Base-by-base conservation (phyloP, 306 rosid species). In the Sicyos edulis region DNA sequence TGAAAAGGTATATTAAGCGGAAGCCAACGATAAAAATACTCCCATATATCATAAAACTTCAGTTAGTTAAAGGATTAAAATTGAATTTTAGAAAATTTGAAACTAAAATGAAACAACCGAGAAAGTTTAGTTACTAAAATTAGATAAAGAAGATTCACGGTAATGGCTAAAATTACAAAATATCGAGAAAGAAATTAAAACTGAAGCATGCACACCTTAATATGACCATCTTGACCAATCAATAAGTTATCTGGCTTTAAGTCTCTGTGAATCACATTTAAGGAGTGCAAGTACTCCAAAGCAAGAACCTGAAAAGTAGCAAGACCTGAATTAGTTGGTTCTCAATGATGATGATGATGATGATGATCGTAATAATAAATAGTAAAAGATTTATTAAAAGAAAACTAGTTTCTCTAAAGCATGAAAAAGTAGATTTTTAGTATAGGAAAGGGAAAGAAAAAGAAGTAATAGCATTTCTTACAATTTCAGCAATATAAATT, bases 161-260 rank as follows among this genome's bases (percentile, higher is more conserved):
- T 15, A 21, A 24, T 59, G 65, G 42, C 52, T n/a, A 40, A 64
- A 5, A 21, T 44, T 66, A 55, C 26, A 19, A 17, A 24, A 49
- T 44, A 70, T 54, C 21, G 1, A 14, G 29, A 21, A 51, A 74
- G 49, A 66, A 78, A 40, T 71, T 13, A 47, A 71, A 71, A 79
- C 73, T 11, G 54, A 71, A 78, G 44, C 64, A 70, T 75, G 54
- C 82, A 72, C 70, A 93, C 99, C 95, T 93, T 93, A 70, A 93
- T 86, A 76, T 93, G 99, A 75, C 99, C 99, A 83, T 91, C 95
- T 81, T 91, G 97, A 56, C 92, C 95, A 60, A 93, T 93, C 86
- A 93, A 71, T 83, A 93, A 84, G 86, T 93, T 93, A 82, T 93
- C 99, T 56, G 99, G 99, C 88, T 93, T 93, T 88, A 91, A 85